Base-by-base conservation (phyloP, 2,329 filamentous ascomycete species). In the Blastomyces emzantsi region DNA sequence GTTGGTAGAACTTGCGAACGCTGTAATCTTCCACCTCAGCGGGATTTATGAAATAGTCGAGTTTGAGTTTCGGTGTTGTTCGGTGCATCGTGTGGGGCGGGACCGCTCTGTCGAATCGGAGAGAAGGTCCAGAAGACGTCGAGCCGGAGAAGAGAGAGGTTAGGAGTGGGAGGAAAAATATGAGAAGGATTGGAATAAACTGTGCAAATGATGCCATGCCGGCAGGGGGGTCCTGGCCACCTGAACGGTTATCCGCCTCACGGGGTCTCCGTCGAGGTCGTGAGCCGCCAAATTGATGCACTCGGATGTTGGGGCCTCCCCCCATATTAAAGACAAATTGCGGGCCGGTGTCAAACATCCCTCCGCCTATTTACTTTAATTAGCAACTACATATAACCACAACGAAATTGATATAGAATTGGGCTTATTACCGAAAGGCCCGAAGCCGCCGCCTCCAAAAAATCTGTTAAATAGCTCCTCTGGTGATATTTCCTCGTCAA, bases 381-480 rank as follows among this genome's bases (percentile, higher is more conserved):
- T 25, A 67, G 58, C 36, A 61, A 59, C n/a, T 28, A 19, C 17
- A 30, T 15, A 54, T 17, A 25, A 25, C 49, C 25, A 49, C 33
- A 57, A 45, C 3, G 25, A 17, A 49, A 22, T 11, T 57, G 61
- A 52, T 11, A 51, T 47, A 51, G 61, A 51, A 68, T 59, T 49
- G 47, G 58, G 39, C 15, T 4, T 73, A 75, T 78, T 84, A 79
- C 89, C 88, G 72, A 90, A 87, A 19, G 84, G 83, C 62, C 86
- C 86, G 64, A 88, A 86, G 58, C 85, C 83, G 70, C 82, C 80
- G 22, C 80, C 81, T 58, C 90, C 90, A 80, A 99, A 99, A 83
- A 99, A 99, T 67, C 93, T 86, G 73, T 93, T 88, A 79, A 99
- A 99, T 81, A 99, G 85, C 77, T 99, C 94, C 76, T 99, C 94